Base-by-base conservation (phyloP, 2,329 filamentous ascomycete genomes). In the Paraphoma sp. region DNA sequence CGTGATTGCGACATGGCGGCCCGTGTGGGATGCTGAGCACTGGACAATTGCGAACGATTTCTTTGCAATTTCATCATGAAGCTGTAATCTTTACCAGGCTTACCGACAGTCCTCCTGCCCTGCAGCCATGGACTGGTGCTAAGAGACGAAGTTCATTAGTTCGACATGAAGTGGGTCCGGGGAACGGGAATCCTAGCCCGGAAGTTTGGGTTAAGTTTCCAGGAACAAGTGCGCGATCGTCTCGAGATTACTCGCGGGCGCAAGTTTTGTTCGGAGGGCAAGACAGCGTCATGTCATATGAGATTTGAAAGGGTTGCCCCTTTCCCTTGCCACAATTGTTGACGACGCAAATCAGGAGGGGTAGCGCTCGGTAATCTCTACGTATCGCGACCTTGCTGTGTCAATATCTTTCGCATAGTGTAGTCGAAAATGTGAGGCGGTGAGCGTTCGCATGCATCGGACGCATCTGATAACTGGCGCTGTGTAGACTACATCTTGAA, bases 111-210 rank as follows among this genome's bases (percentile, higher is more conserved):
- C 17, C 18, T 47, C 12, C 14, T 46, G 44, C 44, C 12, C 14
- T 46, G 44, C 44, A 46, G 23, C 44, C 28, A 33, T 30, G 44
- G 23, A 30, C 12, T 28, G 23, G 23, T 45, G 29, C 17, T 45
- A 28, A 45, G 18, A 8, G 43, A 45, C 51, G 45, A 54, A 53
- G 70, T 23, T 23, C 23, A 14, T 36, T 36, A 36, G 33, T 36
- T 10, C 33, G 33, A 10, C 9, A 10, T 10, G 33, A 36, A 10
- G 33, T 71, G 72, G 73, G 70, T 73, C 73, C 72, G 74, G 74
- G 74, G 73, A 74, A 67, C 65, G 50, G 65, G 67, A 43, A 68
- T 68, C 65, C 63, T 64, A 60, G 65, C 64, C 70, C 74, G 73
- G 57, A 69, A 58, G 65, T 66, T 61, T 69, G 73, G 73, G 70